phyloP scores from a whole-genome alignment of 1,284 basidiomycete species.

The Irpex rosettiformis region DNA sequence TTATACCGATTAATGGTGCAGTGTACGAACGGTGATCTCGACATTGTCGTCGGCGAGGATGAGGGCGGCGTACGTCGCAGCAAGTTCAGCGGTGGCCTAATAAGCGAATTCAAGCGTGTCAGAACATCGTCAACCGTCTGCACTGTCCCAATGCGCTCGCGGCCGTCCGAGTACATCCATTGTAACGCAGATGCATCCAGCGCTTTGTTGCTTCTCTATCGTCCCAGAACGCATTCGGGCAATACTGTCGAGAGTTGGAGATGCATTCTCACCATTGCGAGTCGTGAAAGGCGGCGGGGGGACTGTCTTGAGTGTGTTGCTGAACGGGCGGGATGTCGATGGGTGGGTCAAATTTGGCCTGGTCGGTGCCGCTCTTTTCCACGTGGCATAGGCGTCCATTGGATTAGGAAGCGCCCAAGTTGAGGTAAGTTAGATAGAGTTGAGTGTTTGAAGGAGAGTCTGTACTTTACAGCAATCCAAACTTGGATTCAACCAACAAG shows the following conservation, averaged over 20 bases:
- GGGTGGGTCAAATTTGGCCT: not conserved
- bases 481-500: too few species aligned
- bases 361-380: conserved; percentile 6
- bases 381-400: conserved; percentile 8
- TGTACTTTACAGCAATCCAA: too few species aligned
- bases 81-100: conserved; percentile 69
- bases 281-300: conserved; percentile 7
- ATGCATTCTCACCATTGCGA: conserved; percentile 22
- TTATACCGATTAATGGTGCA: not conserved
- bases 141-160: not conserved
- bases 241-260: not conserved
- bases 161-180: conserved; percentile 14
- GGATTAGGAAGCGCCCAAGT: not conserved
- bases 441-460: not conserved
- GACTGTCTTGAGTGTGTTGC: conserved; percentile 8
- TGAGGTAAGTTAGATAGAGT: not conserved
- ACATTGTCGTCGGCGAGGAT: conserved; percentile 96
- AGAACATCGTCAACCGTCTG: not conserved
- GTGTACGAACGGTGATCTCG: conserved; percentile 88
- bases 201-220: not conserved
- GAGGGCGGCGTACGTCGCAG: conserved; percentile 88
- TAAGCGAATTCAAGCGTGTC: not conserved
- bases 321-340: conserved; percentile 13
- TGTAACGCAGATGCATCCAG: conserved; percentile 19
- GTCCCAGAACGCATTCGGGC: conserved; percentile 8